Evolutionary conservation across 177 flowering plant species (phyloP).

Genomic region (Vitis hybrid): DNA sequence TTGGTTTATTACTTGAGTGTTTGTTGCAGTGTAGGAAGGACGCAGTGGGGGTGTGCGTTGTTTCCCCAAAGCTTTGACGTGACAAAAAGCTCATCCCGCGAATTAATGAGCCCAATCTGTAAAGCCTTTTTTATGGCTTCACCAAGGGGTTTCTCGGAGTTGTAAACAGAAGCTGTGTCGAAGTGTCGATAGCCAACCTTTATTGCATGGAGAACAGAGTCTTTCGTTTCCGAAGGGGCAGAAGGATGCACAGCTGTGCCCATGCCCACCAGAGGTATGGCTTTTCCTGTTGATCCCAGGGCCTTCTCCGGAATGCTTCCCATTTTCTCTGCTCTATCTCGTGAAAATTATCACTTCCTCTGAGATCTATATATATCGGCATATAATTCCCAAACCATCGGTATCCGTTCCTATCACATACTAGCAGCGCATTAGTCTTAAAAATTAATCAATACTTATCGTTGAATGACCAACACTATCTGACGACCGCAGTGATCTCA

Average conservation of each 20-base stretch:
- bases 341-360: too few relatives aligned
- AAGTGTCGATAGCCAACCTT: constrained; percentile 43
- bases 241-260: constrained; percentile 27
- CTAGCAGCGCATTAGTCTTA: too few relatives aligned
- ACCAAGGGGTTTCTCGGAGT: constrained; percentile 33
- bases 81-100: constrained; percentile 47
- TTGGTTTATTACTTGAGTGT: constrained; percentile 20
- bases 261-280: constrained; percentile 14
- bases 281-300: background rate
- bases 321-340: background rate
- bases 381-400: too few relatives aligned
- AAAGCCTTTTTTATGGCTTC: constrained; percentile 45
- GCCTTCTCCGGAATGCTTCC: background rate
- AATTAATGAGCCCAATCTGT: constrained; percentile 30
- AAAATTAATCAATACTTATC: too few relatives aligned
- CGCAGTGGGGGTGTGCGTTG: constrained; percentile 33
- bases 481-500: too few relatives aligned
- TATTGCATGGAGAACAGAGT: constrained; percentile 31
- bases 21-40: constrained; percentile 36
- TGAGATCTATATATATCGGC: too few relatives aligned
- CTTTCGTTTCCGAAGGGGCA: background rate
- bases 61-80: constrained; percentile 46
- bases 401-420: too few relatives aligned
- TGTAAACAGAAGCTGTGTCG: constrained; percentile 38
- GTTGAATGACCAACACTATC: too few relatives aligned